These are phyloP conservation scores for Aquilaria yunnanensis DNA, from an alignment of 345 rosid genomes.

Conservation along the genomic window DNA sequence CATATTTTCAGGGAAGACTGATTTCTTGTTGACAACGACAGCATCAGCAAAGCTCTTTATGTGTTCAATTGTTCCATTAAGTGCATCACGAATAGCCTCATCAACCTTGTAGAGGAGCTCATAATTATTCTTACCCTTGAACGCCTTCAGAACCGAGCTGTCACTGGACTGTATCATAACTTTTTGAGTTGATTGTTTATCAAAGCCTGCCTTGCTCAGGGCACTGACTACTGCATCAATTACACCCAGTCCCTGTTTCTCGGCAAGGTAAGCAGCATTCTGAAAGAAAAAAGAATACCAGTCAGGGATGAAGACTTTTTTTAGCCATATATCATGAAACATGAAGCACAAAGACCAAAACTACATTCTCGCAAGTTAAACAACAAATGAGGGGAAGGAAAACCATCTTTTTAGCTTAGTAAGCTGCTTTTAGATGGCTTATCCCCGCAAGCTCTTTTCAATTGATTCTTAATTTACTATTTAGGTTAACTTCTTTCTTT, in stretches of 20 bases:
- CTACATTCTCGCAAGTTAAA: no score
- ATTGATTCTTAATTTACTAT: no score
- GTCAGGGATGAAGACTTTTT: not conserved
- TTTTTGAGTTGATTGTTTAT: conserved; percentile 30
- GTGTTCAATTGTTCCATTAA: conserved; percentile 37
- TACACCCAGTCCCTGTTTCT: conserved; percentile 41
- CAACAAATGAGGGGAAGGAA: no score
- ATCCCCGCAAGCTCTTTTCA: no score
- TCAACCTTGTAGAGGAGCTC: conserved; percentile 61
- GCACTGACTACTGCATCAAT: conserved; percentile 48
- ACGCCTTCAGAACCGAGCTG: conserved; percentile 63
- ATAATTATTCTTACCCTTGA: conserved; percentile 43
- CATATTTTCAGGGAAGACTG: conserved; percentile 30
- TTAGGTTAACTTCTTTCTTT: no score
- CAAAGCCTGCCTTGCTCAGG: conserved; percentile 60
- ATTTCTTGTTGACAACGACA: conserved; percentile 49
- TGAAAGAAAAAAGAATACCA: conserved; percentile 28
- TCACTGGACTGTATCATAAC: conserved; percentile 82
- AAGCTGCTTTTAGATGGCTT: no score
- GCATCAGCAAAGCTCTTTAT: conserved; percentile 64
- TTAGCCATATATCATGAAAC: no score
- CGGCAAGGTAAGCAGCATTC: conserved; percentile 69
- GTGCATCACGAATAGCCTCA: conserved; percentile 54
- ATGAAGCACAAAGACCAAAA: no score
- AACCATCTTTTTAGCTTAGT: no score